These are phyloP conservation scores for Botrytis medusae DNA, from an alignment of 2,329 filamentous ascomycete genomes.

Conservation along the genomic window DNA sequence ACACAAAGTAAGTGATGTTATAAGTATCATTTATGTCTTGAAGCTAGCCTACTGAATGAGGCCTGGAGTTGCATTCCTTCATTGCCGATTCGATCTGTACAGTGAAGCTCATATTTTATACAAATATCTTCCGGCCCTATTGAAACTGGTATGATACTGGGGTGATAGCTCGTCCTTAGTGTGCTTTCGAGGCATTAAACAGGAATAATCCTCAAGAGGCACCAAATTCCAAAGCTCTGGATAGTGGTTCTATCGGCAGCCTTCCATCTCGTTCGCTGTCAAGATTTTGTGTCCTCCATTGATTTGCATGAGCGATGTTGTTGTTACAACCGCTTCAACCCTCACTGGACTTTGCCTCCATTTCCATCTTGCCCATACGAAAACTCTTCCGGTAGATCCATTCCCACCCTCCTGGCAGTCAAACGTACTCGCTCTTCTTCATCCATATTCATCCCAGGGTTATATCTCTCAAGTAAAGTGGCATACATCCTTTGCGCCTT, in stretches of 20 bases:
- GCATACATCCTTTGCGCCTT: conserved; percentile 83
- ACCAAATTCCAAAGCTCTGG: conserved; percentile 1
- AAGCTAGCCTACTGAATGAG: background rate
- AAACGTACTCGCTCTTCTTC: conserved; percentile 81
- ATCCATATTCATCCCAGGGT: conserved; percentile 86
- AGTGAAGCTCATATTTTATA: background rate
- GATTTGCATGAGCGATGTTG: background rate
- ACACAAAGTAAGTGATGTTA: background rate
- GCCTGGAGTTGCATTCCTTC: background rate
- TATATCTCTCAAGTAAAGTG: conserved; percentile 84
- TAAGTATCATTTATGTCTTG: background rate
- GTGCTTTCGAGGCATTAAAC: background rate
- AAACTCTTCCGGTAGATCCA: conserved; percentile 76
- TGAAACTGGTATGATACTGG: background rate
- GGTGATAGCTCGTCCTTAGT: background rate
- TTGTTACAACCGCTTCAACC: background rate
- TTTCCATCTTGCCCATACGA: conserved; percentile 16
- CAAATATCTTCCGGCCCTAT: background rate
- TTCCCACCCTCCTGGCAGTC: conserved; percentile 82
- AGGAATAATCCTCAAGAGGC: background rate
- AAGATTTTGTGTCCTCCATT: background rate
- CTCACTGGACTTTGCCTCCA: conserved; percentile 19
- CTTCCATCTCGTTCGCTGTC: background rate
- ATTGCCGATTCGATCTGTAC: background rate
- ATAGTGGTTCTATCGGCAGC: background rate